A percentile compares a stretch with the other conserved stretches of the same genome.
These are phyloP conservation scores for Lichtheimia ornata DNA, from an alignment of 371 early-diverging fungal species.

Conservation along the genomic window DNA sequence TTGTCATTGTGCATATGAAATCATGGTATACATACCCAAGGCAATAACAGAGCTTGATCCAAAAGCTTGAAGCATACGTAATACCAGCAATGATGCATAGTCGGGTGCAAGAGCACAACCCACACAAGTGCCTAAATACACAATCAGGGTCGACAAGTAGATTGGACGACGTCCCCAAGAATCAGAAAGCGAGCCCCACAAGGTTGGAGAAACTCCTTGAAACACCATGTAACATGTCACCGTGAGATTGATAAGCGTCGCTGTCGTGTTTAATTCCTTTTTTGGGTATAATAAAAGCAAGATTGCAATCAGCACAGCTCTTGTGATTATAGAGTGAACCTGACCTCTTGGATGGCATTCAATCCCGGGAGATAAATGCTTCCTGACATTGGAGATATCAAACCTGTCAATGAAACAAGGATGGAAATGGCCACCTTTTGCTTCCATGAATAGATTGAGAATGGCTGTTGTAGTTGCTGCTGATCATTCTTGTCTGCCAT, in stretches of 20 bases:
- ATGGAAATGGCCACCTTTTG: background rate
- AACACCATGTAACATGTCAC: slow-evolving; percentile 35
- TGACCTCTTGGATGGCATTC: slow-evolving; percentile 16
- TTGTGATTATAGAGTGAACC: background rate
- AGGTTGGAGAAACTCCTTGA: slow-evolving; percentile 35
- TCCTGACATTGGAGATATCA: slow-evolving; percentile 22
- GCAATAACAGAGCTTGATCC: slow-evolving; percentile 66
- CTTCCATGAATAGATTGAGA: slow-evolving; percentile 5
- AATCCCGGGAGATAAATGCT: slow-evolving; percentile 26
- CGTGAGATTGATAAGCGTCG: slow-evolving; percentile 28
- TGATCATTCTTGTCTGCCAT: background rate
- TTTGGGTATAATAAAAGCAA: too few species aligned
- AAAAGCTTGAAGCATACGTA: slow-evolving; percentile 62
- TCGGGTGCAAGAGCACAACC: slow-evolving; percentile 54
- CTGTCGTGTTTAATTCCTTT: slow-evolving; percentile 24
- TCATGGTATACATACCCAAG: slow-evolving; percentile 29
- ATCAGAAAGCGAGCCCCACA: slow-evolving; percentile 72
- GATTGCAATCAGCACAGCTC: too few species aligned
- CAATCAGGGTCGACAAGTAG: slow-evolving; percentile 54
- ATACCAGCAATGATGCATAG: slow-evolving; percentile 49
- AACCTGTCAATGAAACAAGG: slow-evolving; percentile 3
- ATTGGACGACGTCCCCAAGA: slow-evolving; percentile 61
- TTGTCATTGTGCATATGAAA: background rate
- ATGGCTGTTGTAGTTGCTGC: background rate
- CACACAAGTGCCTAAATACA: slow-evolving; percentile 59